Percentiles rank a stretch among this genome's conserved stretches.
Conservation (phyloP, 2,329 filamentous ascomycete species). For the Lasiodiplodia citricola region DNA sequence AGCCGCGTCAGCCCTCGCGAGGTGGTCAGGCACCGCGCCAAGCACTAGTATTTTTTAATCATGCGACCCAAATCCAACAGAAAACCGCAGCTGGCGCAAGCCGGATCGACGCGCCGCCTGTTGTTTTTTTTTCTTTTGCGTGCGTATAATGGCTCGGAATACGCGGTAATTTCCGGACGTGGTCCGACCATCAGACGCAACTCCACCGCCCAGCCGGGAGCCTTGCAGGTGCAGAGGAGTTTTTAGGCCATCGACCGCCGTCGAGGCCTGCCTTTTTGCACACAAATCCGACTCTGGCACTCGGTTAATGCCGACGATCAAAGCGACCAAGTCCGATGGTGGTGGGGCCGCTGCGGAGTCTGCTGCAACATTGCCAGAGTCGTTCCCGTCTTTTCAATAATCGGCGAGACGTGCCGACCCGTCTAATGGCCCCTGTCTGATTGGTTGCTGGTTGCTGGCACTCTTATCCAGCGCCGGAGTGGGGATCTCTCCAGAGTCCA, state of each 20-base stretch:
- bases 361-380: neutral
- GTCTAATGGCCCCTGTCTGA: neutral
- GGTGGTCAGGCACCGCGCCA: neutral
- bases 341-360: neutral
- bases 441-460: neutral
- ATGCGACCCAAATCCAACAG: neutral
- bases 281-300: neutral
- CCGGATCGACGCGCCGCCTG: neutral
- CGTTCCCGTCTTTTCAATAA: neutral
- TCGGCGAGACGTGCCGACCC: neutral
- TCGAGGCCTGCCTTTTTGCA: too few relatives aligned
- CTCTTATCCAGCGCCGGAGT: neutral
- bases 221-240: too few relatives aligned
- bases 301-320: slow-evolving; percentile 1
- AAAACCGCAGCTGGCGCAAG: neutral
- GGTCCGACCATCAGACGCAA: neutral
- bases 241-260: too few relatives aligned
- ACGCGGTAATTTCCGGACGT: slow-evolving; percentile 1
- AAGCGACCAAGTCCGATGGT: slow-evolving; percentile 1
- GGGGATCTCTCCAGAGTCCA: slow-evolving; percentile 1
- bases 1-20: slow-evolving; percentile 12
- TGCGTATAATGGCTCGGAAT: neutral
- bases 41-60: neutral
- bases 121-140: neutral
- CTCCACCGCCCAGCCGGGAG: neutral